phyloP scores from a whole-genome alignment of 768 basidiomycete species.

The Amanita pseudoporphyria region DNA sequence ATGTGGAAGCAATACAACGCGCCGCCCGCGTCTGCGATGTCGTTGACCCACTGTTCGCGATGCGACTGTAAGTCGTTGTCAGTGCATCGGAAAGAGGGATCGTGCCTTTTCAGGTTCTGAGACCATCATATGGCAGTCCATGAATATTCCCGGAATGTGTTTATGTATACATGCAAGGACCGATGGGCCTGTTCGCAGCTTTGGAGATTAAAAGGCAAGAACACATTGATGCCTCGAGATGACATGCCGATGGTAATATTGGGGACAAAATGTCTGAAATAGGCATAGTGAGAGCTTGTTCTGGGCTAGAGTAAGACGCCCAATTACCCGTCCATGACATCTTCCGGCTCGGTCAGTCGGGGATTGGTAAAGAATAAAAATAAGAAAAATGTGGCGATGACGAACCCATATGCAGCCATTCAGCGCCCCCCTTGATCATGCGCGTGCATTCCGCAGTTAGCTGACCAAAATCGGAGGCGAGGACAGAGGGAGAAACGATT shows the following conservation, averaged over 20 bases:
- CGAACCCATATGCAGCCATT: slow-evolving; percentile 97
- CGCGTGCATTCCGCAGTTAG: slow-evolving; percentile 92
- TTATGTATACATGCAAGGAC: slow-evolving; percentile 79
- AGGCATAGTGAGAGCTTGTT: slow-evolving; percentile 8
- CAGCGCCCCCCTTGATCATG: slow-evolving; percentile 91
- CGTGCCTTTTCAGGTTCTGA: slow-evolving; percentile 79
- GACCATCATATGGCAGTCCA: slow-evolving; percentile 99
- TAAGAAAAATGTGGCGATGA: slow-evolving; percentile 2
- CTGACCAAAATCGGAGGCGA: slow-evolving; percentile 95
- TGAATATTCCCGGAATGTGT: slow-evolving; percentile 89
- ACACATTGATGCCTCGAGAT: background rate
- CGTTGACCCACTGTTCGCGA: slow-evolving; percentile 77
- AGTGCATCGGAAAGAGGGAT: background rate
- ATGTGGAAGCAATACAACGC: slow-evolving; percentile 94
- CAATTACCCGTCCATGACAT: slow-evolving; percentile 92
- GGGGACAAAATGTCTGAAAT: slow-evolving; percentile 85
- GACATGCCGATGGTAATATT: slow-evolving; percentile 93
- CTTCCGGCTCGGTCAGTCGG: slow-evolving; percentile 29
- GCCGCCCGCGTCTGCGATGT: slow-evolving; percentile 93
- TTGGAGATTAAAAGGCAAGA: slow-evolving; percentile 6
- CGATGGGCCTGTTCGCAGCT: slow-evolving; percentile 56
- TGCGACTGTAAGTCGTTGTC: background rate
- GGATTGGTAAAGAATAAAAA: background rate
- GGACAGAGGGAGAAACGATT: slow-evolving; percentile 94
- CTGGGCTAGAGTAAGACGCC: slow-evolving; percentile 7